These are phyloP conservation scores for Blastocrithidia nonstop DNA, from an alignment of 208 protist species.

Conservation along the genomic window DNA sequence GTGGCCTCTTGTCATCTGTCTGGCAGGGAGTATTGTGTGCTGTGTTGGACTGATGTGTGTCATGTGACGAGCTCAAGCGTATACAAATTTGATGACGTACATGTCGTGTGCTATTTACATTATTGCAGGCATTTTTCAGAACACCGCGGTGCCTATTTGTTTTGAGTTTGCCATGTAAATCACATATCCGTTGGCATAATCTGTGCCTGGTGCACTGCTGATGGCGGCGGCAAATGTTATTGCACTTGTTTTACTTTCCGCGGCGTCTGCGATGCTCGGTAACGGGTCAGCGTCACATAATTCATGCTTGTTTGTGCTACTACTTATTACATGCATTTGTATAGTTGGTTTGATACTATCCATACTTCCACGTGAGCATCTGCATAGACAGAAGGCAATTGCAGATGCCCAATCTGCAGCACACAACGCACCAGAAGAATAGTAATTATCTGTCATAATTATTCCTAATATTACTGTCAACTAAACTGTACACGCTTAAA, in stretches of 20 bases:
- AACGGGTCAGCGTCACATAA: slow-evolving; percentile 12
- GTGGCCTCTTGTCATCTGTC: slow-evolving; percentile 19
- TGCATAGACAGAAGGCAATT: slow-evolving; percentile 29
- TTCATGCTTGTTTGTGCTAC: slow-evolving; percentile 25
- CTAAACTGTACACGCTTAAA: too few relatives aligned
- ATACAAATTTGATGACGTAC: slow-evolving; percentile 17
- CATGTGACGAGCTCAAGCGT: slow-evolving; percentile 21
- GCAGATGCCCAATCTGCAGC: slow-evolving; percentile 3
- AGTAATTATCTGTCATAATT: too few relatives aligned
- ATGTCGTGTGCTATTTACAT: slow-evolving; percentile 31
- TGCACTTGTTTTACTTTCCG: slow-evolving; percentile 35
- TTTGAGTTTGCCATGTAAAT: slow-evolving; percentile 70
- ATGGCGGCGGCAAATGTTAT: slow-evolving; percentile 54
- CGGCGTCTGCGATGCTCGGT: slow-evolving; percentile 33
- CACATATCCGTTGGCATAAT: slow-evolving; percentile 39
- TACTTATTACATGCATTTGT: slow-evolving; percentile 25
- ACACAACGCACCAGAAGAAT: neutral
- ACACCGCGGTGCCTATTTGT: slow-evolving; percentile 49
- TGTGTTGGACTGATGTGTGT: slow-evolving; percentile 29
- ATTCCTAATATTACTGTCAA: too few relatives aligned
- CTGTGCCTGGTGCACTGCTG: slow-evolving; percentile 37
- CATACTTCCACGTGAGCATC: slow-evolving; percentile 27
- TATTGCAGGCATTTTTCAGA: slow-evolving; percentile 45
- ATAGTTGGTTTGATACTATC: slow-evolving; percentile 20
- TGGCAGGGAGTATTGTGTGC: slow-evolving; percentile 21